phyloP scores from a whole-genome alignment of 495 filamentous ascomycete species.

The Amphirosellinia nigrospora region DNA sequence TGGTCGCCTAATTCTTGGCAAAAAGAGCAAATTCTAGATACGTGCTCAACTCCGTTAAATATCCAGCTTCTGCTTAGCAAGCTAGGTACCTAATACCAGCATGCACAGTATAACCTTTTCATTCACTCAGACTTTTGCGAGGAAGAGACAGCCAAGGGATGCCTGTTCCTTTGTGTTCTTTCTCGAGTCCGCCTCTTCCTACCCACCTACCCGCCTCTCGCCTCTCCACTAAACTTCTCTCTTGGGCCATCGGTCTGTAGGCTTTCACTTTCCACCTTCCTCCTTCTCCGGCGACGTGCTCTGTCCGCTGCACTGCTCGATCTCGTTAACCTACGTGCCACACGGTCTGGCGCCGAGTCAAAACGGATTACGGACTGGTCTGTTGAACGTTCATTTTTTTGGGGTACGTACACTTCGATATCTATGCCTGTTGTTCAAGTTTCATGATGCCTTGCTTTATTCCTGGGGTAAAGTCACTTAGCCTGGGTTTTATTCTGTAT shows the following conservation, averaged over 20 bases:
- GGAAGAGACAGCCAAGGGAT: constrained; percentile 5
- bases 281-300: constrained; percentile 23
- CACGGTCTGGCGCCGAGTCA: constrained; percentile 19
- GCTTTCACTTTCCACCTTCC: constrained; percentile 16
- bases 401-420: constrained; percentile 15
- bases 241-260: constrained; percentile 21
- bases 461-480: neutral
- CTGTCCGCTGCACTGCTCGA: constrained; percentile 15
- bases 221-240: constrained; percentile 6
- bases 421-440: neutral
- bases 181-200: constrained; percentile 4
- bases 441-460: neutral
- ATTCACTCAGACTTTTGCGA: neutral
- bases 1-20: neutral
- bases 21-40: neutral
- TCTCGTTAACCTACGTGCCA: constrained; percentile 3
- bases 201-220: neutral
- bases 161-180: constrained; percentile 6
- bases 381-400: constrained; percentile 27
- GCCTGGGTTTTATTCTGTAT: neutral
- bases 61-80: neutral
- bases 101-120: neutral
- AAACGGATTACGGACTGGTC: constrained; percentile 27
- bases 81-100: neutral
- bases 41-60: neutral